Conservation (phyloP, 768 basidiomycete genomes). For the Rhodotorula taiwanensis region DNA sequence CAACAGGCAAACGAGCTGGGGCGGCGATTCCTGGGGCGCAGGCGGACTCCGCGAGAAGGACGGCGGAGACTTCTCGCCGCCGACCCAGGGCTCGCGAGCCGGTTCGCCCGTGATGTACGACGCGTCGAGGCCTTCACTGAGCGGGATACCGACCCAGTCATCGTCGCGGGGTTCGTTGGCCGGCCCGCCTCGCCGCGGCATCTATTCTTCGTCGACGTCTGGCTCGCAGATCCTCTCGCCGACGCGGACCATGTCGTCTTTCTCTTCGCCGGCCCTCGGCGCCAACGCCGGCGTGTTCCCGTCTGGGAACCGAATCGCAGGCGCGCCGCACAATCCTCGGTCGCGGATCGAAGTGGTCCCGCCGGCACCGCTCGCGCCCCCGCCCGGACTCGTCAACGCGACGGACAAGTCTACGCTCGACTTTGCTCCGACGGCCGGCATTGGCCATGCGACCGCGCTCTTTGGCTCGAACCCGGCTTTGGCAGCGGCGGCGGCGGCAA, state of each 20-base stretch:
- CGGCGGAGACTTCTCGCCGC: slow-evolving; percentile 15
- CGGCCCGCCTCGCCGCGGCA: slow-evolving; percentile 16
- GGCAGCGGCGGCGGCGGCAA: too few relatives aligned
- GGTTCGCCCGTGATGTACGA: slow-evolving; percentile 1
- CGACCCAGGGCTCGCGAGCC: slow-evolving; percentile 11
- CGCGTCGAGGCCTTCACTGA: slow-evolving; percentile 19
- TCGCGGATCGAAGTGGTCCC: slow-evolving; percentile 62
- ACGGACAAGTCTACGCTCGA: slow-evolving; percentile 35
- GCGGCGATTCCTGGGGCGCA: slow-evolving; percentile 23
- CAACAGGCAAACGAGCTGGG: slow-evolving; percentile 29
- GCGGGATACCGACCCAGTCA: background rate
- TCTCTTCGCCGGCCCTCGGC: background rate
- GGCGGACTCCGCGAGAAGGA: background rate
- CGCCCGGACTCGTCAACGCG: slow-evolving; percentile 39
- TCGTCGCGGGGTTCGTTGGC: background rate
- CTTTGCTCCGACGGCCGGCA: slow-evolving; percentile 31
- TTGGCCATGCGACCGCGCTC: slow-evolving; percentile 6
- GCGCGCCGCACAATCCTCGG: slow-evolving; percentile 58
- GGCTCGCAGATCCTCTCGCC: slow-evolving; percentile 10
- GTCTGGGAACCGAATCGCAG: slow-evolving; percentile 47
- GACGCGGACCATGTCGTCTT: slow-evolving; percentile 8
- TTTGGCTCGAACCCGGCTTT: too few relatives aligned
- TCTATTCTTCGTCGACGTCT: slow-evolving; percentile 11
- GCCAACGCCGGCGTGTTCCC: background rate
- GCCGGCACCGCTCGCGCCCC: slow-evolving; percentile 58